These are phyloP conservation scores for Trifolium subterraneum DNA, from an alignment of 306 rosid species.

Conservation along the genomic window DNA sequence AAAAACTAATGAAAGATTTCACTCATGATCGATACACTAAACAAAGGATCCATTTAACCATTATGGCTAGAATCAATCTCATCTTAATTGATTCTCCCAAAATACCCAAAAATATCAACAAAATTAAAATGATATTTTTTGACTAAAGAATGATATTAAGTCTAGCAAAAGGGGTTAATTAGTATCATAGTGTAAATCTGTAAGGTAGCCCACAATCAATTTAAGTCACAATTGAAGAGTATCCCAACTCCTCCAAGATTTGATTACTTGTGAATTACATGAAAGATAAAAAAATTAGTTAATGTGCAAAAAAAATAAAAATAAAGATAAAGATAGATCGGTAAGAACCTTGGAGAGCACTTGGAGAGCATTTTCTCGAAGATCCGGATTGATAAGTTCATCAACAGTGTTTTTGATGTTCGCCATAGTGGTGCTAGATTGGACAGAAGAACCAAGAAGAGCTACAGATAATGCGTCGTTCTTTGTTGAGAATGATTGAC, in stretches of 20 bases:
- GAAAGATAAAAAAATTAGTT: background rate
- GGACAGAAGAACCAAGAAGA: conserved; percentile 37
- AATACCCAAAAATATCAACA: background rate
- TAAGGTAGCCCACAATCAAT: background rate
- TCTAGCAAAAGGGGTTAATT: background rate
- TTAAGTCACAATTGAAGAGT: too few relatives aligned
- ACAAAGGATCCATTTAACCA: background rate
- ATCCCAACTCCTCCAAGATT: background rate
- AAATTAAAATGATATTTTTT: background rate
- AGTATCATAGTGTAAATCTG: background rate
- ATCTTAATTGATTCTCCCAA: background rate
- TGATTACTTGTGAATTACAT: background rate
- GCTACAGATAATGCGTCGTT: conserved; percentile 48
- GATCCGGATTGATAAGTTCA: background rate
- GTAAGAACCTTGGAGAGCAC: conserved; percentile 11
- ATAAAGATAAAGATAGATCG: background rate
- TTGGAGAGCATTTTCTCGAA: background rate
- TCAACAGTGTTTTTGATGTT: background rate
- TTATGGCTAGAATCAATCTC: background rate
- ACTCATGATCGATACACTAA: background rate
- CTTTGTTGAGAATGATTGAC: conserved; percentile 42
- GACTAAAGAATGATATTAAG: too few relatives aligned
- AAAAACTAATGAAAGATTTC: background rate
- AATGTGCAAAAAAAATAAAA: background rate
- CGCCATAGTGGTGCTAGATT: conserved; percentile 46